Evolutionary conservation across 495 filamentous ascomycete genomes (phyloP), one percentile per base, ranked within the genome.

Genomic region (Penicillium manginii): DNA sequence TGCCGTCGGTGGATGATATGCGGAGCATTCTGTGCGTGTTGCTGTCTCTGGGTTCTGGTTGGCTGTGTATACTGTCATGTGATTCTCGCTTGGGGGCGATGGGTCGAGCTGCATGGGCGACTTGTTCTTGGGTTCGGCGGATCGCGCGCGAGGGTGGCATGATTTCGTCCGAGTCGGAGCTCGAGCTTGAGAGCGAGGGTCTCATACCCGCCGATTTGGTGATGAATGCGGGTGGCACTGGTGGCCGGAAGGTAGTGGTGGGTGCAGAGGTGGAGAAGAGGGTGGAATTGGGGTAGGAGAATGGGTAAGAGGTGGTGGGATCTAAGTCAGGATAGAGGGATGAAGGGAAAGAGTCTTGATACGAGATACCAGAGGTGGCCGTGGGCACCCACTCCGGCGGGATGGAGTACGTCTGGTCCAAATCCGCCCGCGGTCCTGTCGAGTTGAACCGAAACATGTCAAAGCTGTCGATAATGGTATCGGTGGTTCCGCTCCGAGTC

Each of bases 1-100:
- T 83, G 17, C 83, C 85, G 63, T 87, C 82, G 45, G 78, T 72
- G 9, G 84, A 85, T 42, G 77, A 75, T 61, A 84, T 74, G 49
- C 82, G 81, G 57, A 81, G 64, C 81, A 86, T 86, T 66, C 75
- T 76, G 54, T 76, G 72, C 23, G 62, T 68, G 42, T 71, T 73
- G 19, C 56, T 68, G 45, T 71, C 74, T 22, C 56, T 67, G 23
- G 70, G 54, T 46, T 75, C 72, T 1, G 68, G 58, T 29, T 66
- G 66, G 4, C 67, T 53, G 23, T 59, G 14, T 33, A 35, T 56
- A 56, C 52, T 62, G 7, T 65, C 60, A 8, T 65, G 60, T 4
- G 67, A 63, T 46, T 75, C 68, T 12, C 71, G 59, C 59, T 81
- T 82, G 7, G 80, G 79, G 2, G 75, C 77, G 49, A 84, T 77